Evolutionary conservation across 1,284 basidiomycete genomes (phyloP).

Genomic region (Tranzscheliella williamsii): DNA sequence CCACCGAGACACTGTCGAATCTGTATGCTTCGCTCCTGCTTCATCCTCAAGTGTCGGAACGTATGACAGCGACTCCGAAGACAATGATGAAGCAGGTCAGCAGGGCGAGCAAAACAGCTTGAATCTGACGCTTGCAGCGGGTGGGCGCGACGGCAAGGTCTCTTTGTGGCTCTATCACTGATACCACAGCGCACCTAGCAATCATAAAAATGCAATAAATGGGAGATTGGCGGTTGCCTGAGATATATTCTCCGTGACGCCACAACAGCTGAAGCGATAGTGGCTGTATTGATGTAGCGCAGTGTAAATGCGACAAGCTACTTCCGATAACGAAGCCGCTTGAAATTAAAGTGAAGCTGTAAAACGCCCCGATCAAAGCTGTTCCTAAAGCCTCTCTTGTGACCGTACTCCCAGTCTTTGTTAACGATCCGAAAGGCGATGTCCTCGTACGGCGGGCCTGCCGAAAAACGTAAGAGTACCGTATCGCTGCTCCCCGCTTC

Average conservation of each 20-base stretch:
- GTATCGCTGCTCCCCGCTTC: conserved; percentile 93
- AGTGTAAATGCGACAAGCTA: too few relatives aligned
- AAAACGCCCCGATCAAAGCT: conserved; percentile 67
- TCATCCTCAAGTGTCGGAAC: neutral
- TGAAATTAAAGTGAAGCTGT: conserved; percentile 59
- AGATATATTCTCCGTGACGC: too few relatives aligned
- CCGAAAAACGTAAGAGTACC: conserved; percentile 86
- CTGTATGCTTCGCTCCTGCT: conserved; percentile 6
- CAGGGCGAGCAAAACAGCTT: neutral
- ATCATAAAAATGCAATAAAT: too few relatives aligned
- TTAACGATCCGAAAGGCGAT: conserved; percentile 98
- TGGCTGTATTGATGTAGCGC: too few relatives aligned
- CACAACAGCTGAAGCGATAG: too few relatives aligned
- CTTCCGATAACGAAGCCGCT: conserved; percentile 56
- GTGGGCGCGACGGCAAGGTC: conserved; percentile 34
- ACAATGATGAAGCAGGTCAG: neutral
- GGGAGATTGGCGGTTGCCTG: too few relatives aligned
- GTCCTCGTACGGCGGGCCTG: conserved; percentile 98
- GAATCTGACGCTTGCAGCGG: conserved; percentile 14
- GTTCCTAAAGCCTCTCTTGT: conserved; percentile 71
- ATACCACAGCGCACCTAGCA: conserved; percentile 1
- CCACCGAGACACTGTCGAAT: conserved; percentile 32
- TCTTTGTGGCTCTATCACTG: conserved; percentile 29
- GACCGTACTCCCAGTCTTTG: conserved; percentile 96
- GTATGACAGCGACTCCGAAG: neutral